Percentiles rank a stretch among this genome's conserved stretches.
Evolutionary conservation across 495 filamentous ascomycete species (phyloP).

Genomic region (Penicillium bialowiezense): DNA sequence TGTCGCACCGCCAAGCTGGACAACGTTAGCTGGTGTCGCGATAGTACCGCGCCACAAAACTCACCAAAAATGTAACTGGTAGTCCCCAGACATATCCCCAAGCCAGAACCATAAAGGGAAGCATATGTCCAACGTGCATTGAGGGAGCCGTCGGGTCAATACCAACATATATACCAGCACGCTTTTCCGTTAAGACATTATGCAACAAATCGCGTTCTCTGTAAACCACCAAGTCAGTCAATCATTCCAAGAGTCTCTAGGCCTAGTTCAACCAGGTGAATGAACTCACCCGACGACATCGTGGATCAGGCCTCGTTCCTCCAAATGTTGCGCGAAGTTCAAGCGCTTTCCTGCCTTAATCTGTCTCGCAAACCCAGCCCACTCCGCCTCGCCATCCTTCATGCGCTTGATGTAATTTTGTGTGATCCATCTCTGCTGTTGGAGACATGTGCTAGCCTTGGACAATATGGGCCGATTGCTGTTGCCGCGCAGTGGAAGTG

Average conservation of each 20-base stretch:
- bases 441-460: neutral
- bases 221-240: constrained; percentile 16
- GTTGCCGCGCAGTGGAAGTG: constrained; percentile 12
- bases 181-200: constrained; percentile 62
- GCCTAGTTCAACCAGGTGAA: no score
- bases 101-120: constrained; percentile 90
- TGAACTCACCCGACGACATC: constrained; percentile 78
- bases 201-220: constrained; percentile 65
- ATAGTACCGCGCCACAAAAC: constrained; percentile 5
- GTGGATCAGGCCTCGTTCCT: constrained; percentile 78
- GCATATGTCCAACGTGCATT: constrained; percentile 86
- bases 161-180: constrained; percentile 80
- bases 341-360: constrained; percentile 60
- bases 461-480: constrained; percentile 16
- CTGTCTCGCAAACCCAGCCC: constrained; percentile 52
- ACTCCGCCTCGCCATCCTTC: constrained; percentile 53
- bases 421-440: constrained; percentile 48
- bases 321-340: constrained; percentile 65
- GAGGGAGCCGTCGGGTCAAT: constrained; percentile 91
- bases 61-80: constrained; percentile 64
- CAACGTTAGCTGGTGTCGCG: constrained; percentile 8
- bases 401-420: constrained; percentile 48
- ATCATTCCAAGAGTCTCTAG: neutral
- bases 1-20: constrained; percentile 77
- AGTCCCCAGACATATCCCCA: constrained; percentile 90